Percentiles rank a stretch among this genome's conserved stretches.
These are phyloP conservation scores for Clathrospora elynae DNA, from an alignment of 2,329 filamentous ascomycete species.

Conservation along the genomic window DNA sequence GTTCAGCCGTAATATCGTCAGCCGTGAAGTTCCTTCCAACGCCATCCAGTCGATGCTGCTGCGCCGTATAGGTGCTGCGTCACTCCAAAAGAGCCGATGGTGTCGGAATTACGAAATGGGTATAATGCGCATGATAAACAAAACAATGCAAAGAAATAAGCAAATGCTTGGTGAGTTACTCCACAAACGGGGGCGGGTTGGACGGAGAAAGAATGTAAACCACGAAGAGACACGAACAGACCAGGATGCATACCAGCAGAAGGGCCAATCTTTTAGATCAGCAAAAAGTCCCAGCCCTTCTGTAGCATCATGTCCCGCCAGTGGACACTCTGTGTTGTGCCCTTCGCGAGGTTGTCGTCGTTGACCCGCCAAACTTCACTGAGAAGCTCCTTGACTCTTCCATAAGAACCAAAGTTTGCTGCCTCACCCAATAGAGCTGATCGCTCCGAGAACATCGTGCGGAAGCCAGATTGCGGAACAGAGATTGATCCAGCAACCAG, in stretches of 20 bases:
- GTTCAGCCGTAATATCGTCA: slow-evolving; percentile 30
- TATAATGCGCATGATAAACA: slow-evolving; percentile 45
- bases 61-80: slow-evolving; percentile 33
- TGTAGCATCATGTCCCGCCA: slow-evolving; percentile 93
- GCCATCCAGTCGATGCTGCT: slow-evolving; percentile 31
- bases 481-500: slow-evolving; percentile 84
- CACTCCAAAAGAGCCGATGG: slow-evolving; percentile 27
- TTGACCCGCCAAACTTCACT: slow-evolving; percentile 80
- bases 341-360: slow-evolving; percentile 63
- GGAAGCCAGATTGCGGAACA: slow-evolving; percentile 73
- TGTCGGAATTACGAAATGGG: slow-evolving; percentile 49
- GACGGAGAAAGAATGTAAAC: slow-evolving; percentile 30
- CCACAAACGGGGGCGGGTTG: slow-evolving; percentile 14
- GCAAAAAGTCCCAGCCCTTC: slow-evolving; percentile 89
- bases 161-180: slow-evolving; percentile 29
- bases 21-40: slow-evolving; percentile 35
- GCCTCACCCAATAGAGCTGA: slow-evolving; percentile 74
- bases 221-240: slow-evolving; percentile 35
- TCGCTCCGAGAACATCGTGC: slow-evolving; percentile 76
- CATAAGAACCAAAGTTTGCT: slow-evolving; percentile 82
- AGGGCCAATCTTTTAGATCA: slow-evolving; percentile 65
- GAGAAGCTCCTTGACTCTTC: slow-evolving; percentile 77
- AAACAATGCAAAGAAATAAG: slow-evolving; percentile 47
- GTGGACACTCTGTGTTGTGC: slow-evolving; percentile 71
- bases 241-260: slow-evolving; percentile 48